A percentile compares a stretch with the other conserved stretches of the same genome.
phyloP scores from a whole-genome alignment of 306 rosid genomes.

The Rosa persica region DNA sequence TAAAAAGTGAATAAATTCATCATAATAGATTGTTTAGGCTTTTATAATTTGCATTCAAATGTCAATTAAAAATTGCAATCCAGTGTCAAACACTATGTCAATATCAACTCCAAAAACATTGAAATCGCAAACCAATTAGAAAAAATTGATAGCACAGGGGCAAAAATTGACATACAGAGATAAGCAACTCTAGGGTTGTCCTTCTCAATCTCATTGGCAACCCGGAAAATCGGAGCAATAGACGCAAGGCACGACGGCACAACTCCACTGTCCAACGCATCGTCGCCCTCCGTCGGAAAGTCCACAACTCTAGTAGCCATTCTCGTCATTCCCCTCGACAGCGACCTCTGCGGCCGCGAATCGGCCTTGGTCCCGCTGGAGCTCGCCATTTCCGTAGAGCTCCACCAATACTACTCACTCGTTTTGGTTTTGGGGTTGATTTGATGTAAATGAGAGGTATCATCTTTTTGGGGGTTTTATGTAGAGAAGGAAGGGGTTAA shows the following conservation, averaged over 20 bases:
- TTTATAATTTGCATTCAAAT: neutral
- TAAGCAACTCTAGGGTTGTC: conserved; percentile 82
- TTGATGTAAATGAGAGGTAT: neutral
- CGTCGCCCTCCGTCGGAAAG: conserved; percentile 46
- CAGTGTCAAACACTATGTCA: no score
- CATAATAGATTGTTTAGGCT: neutral
- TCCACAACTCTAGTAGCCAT: conserved; percentile 51
- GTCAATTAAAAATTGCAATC: neutral
- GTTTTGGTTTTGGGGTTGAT: neutral
- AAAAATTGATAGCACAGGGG: neutral
- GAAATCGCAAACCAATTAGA: neutral
- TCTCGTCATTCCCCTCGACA: conserved; percentile 49
- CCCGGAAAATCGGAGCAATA: conserved; percentile 81
- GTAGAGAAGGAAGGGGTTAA: conserved; percentile 23
- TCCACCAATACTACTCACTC: conserved; percentile 15
- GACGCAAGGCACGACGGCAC: conserved; percentile 72
- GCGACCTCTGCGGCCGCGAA: conserved; percentile 36
- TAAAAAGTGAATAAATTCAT: neutral
- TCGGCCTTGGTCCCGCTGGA: conserved; percentile 73
- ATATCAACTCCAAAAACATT: neutral
- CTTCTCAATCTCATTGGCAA: conserved; percentile 74
- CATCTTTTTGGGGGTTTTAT: conserved; percentile 9
- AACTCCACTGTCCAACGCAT: conserved; percentile 50
- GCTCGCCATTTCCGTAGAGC: conserved; percentile 60
- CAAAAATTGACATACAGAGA: conserved; percentile 60